A percentile compares a stretch with the other conserved stretches of the same genome.
phyloP scores from a whole-genome alignment of 108 stramenopile species.

The Aurantiochytrium sp. region DNA sequence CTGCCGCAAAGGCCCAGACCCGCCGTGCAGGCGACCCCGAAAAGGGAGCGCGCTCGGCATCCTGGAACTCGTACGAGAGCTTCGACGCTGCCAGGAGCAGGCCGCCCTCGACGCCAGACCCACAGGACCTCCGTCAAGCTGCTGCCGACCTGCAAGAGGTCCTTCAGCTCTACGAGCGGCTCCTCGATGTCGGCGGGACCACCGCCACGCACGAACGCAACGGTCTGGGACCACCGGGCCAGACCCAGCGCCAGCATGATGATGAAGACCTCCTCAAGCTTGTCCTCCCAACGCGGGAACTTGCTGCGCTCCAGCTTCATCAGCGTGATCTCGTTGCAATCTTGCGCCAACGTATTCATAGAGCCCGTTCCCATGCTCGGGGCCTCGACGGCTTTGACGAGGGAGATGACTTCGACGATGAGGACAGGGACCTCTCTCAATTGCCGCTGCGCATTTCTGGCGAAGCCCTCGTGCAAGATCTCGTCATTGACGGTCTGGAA shows the following conservation, averaged over 20 bases:
- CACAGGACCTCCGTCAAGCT: not conserved
- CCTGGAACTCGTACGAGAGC: too few relatives aligned
- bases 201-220: too few relatives aligned
- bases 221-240: too few relatives aligned
- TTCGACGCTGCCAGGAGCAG: not conserved
- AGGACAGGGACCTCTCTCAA: too few relatives aligned
- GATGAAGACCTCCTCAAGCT: not conserved
- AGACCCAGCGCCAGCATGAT: too few relatives aligned
- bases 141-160: not conserved
- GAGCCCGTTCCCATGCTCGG: not conserved
- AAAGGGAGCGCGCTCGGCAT: too few relatives aligned
- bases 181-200: not conserved
- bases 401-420: not conserved
- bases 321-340: not conserved
- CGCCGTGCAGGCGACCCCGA: too few relatives aligned
- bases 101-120: not conserved
- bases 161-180: not conserved
- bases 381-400: not conserved
- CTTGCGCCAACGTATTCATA: not conserved
- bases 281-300: not conserved
- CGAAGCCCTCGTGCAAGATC: not conserved
- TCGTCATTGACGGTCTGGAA: not conserved
- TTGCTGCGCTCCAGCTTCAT: not conserved
- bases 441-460: not conserved
- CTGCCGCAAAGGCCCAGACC: too few relatives aligned